These are phyloP conservation scores for Triticum dicoccoides DNA, from an alignment of 176 grass and related monocot genomes.

Conservation along the genomic window DNA sequence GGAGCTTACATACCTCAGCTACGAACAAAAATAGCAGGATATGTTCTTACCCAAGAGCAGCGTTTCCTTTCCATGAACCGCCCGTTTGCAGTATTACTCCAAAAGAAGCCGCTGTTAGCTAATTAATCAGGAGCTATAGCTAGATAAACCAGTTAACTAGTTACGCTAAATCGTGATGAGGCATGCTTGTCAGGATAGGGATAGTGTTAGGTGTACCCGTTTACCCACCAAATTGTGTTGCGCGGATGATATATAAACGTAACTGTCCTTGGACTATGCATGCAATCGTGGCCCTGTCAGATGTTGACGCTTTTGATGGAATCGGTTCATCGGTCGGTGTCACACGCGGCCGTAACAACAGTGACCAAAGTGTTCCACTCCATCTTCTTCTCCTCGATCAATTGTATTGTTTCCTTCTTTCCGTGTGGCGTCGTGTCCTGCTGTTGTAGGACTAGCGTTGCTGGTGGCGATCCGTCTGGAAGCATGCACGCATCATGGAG, in stretches of 20 bases:
- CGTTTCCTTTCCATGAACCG: not conserved
- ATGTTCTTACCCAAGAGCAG: not conserved
- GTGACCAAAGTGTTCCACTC: not conserved
- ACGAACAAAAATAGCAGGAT: not conserved
- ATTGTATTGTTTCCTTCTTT: not conserved
- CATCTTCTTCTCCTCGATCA: constrained; percentile 11
- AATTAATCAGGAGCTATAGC: not conserved
- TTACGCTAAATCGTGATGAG: no score
- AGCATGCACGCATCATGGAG: not conserved
- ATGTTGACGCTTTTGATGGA: constrained; percentile 11
- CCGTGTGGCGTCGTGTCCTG: no score
- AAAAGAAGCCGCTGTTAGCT: not conserved
- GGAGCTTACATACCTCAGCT: not conserved
- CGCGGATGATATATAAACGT: not conserved
- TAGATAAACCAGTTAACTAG: not conserved
- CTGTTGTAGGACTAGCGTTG: not conserved
- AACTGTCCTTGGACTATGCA: not conserved
- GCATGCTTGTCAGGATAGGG: not conserved
- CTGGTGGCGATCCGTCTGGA: not conserved
- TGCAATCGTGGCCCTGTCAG: not conserved
- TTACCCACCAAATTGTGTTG: constrained; percentile 1
- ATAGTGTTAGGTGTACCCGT: not conserved
- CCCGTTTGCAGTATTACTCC: not conserved
- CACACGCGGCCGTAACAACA: not conserved
- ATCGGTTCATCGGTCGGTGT: constrained; percentile 20